These are phyloP conservation scores for Penicillium sp. DNA, from an alignment of 2,329 filamentous ascomycete species.

Conservation along the genomic window DNA sequence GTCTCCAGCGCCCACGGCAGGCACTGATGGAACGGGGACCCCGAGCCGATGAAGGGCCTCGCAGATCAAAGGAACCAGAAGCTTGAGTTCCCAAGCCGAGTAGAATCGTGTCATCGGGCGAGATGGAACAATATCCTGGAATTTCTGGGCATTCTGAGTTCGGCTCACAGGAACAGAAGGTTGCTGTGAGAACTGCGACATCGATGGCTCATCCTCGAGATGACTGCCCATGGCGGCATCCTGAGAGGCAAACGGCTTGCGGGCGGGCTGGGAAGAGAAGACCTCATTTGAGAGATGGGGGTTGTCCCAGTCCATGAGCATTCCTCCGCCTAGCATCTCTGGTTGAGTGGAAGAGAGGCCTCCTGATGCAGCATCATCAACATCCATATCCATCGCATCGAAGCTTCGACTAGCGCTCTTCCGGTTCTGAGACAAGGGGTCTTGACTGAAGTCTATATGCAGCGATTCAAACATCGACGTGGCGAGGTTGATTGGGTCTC, in stretches of 20 bases:
- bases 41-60: conserved; percentile 82
- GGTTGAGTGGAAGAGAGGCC: conserved; percentile 80
- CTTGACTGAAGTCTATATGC: conserved; percentile 78
- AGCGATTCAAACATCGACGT: conserved; percentile 92
- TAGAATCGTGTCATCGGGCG: conserved; percentile 90
- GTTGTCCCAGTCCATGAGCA: conserved; percentile 83
- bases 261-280: conserved; percentile 49
- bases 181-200: conserved; percentile 76
- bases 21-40: conserved; percentile 62
- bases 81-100: conserved; percentile 69
- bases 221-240: conserved; percentile 54
- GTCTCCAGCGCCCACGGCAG: conserved; percentile 47
- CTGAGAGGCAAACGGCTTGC: conserved; percentile 33
- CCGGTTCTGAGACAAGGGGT: conserved; percentile 53
- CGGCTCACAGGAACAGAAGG: conserved; percentile 77
- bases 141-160: conserved; percentile 83
- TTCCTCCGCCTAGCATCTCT: conserved; percentile 70
- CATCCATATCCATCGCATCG: conserved; percentile 62
- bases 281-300: conserved; percentile 55
- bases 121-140: conserved; percentile 85
- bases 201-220: conserved; percentile 79
- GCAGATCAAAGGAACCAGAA: conserved; percentile 75
- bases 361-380: conserved; percentile 41
- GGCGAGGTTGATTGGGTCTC: conserved; percentile 79
- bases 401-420: conserved; percentile 36